A percentile compares a stretch with the other conserved stretches of the same genome.
Conservation (phyloP, 1,139 yeast species). For the Geotrichum siamense region DNA sequence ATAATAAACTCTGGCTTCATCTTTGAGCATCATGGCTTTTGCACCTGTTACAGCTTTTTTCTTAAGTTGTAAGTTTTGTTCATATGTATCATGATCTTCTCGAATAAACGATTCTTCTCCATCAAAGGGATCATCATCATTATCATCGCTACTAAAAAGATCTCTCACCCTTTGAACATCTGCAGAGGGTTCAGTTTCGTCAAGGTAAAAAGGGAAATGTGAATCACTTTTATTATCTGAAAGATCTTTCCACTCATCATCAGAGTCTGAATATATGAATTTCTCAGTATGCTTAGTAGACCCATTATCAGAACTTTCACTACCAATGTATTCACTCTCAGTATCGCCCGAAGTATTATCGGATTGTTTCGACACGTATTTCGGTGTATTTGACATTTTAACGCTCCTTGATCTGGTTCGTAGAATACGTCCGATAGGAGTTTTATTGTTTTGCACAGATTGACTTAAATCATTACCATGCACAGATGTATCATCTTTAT, state of each 20-base stretch:
- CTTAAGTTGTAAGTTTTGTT: not conserved
- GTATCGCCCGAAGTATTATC: no score
- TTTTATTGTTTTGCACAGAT: no score
- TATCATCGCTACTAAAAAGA: conserved; percentile 14
- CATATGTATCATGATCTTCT: conserved; percentile 13
- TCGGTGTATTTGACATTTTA: no score
- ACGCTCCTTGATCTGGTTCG: no score
- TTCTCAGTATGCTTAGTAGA: no score
- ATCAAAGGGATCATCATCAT: conserved; percentile 27
- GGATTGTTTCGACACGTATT: no score
- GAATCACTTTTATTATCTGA: not conserved
- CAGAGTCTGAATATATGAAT: no score
- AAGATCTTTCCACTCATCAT: conserved; percentile 1
- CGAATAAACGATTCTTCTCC: conserved; percentile 20
- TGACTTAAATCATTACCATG: no score
- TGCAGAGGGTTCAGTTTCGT: not conserved
- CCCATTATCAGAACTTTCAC: conserved; percentile 14
- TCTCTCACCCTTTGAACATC: conserved; percentile 8
- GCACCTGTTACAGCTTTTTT: not conserved
- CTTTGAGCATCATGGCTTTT: conserved; percentile 17
- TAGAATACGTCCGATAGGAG: no score
- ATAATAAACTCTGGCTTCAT: conserved; percentile 13
- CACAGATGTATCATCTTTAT: no score
- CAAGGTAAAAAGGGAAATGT: not conserved
- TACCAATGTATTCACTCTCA: no score